A percentile compares a stretch with the other conserved stretches of the same genome.
phyloP scores from a whole-genome alignment of 2,329 filamentous ascomycete genomes.

The Elsinoe australis region DNA sequence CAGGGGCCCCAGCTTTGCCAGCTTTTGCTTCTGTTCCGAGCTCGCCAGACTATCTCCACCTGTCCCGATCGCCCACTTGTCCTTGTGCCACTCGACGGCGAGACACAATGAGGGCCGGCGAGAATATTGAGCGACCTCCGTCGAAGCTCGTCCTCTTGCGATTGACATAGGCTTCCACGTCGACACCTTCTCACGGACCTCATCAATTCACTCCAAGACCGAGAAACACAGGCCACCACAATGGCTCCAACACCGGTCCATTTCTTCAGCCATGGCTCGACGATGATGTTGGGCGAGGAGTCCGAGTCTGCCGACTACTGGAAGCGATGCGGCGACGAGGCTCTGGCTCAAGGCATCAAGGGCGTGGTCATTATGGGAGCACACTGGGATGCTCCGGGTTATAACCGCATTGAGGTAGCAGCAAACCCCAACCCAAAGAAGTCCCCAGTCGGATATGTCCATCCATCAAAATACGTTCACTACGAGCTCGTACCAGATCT shows the following conservation, averaged over 20 bases:
- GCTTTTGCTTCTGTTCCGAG: too few species aligned
- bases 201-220: too few species aligned
- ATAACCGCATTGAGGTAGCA: slow-evolving; percentile 51
- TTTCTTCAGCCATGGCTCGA: slow-evolving; percentile 63
- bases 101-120: background rate
- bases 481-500: slow-evolving; percentile 58
- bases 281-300: slow-evolving; percentile 62
- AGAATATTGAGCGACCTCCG: background rate
- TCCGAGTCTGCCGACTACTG: slow-evolving; percentile 55
- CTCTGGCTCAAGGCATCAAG: slow-evolving; percentile 52
- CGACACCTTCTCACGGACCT: too few species aligned
- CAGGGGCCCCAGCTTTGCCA: too few species aligned
- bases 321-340: slow-evolving; percentile 58
- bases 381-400: slow-evolving; percentile 54
- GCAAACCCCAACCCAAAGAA: slow-evolving; percentile 55
- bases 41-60: background rate
- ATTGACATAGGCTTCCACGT: too few species aligned
- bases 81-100: background rate
- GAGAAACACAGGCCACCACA: too few species aligned
- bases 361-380: slow-evolving; percentile 62
- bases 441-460: slow-evolving; percentile 58
- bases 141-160: background rate
- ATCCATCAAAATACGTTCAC: slow-evolving; percentile 56
- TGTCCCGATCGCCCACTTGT: background rate
- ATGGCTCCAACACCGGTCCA: slow-evolving; percentile 47